Base-by-base conservation (phyloP, 2,329 filamentous ascomycete genomes). In the Knoxdaviesia proteae region DNA sequence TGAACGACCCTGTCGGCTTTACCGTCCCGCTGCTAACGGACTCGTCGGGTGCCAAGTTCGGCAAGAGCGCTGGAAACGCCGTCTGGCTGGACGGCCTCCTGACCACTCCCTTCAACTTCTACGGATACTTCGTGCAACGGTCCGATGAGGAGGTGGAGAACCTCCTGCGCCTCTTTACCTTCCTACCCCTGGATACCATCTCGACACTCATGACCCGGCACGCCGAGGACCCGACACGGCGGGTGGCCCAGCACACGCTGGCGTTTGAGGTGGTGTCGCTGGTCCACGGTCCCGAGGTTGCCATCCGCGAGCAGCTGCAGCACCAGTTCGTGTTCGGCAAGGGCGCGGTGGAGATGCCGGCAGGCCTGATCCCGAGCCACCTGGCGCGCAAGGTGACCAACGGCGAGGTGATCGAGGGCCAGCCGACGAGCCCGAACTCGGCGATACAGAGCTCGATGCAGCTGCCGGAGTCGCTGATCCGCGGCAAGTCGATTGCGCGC, bases 61-160 rank as follows among this genome's bases (percentile, higher is more conserved):
- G 90, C 42, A 98, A 98, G 63, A 92, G 79, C 48, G 81, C 84
- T 2, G 88, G 87, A 31, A 96, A 96, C 56, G 87, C 88, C 3
- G 61, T 98, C 34, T 98, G 90, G 90, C 70, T 98, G 3, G 84
- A 94, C 56, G 67, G 69, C 42, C 76, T 79, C 51, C 72, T 84
- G 70, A 93, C 88, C 1, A 77, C 71, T 32, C 64, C 77, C 0
- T 94, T 88, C 53, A 84, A 96, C 45, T 67, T 96, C 1, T 96
- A 96, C 56, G 67, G 87, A 56, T 94, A 88, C 64, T 90, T 96
- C 52, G 67, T 94, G 48, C 74, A 84, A 41, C 78, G 80, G 0
- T 67, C 86, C 1, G 90, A 98, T 54, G 71, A 71, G 7, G 80
- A 92, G 43, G 75, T 96, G 4, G 81, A 86, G 58, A 70, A 67